These are phyloP conservation scores for Fusarium stilboides DNA, from an alignment of 2,329 filamentous ascomycete species.

Conservation along the genomic window DNA sequence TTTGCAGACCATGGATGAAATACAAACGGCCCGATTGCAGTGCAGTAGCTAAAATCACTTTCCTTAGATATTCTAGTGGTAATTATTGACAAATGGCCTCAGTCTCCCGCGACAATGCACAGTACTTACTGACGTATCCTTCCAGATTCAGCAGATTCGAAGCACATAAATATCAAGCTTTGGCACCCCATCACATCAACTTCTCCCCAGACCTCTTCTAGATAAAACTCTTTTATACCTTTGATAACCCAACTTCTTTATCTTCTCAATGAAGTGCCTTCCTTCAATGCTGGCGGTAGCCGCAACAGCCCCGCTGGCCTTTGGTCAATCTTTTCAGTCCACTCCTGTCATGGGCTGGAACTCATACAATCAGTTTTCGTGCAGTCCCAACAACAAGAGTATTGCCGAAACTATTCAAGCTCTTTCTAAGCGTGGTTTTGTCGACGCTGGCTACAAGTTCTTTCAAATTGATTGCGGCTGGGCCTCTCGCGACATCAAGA, in stretches of 20 bases:
- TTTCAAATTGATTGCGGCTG: slow-evolving; percentile 5
- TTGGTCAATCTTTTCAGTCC: background rate
- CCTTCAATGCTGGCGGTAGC: background rate
- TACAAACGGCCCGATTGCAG: background rate
- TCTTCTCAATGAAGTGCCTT: background rate
- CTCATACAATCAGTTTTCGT: slow-evolving; percentile 5
- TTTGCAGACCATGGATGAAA: background rate
- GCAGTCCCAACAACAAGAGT: slow-evolving; percentile 1
- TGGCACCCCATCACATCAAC: no score
- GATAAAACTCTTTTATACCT: background rate
- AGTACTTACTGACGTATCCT: background rate
- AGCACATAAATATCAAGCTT: background rate
- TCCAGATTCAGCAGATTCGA: background rate
- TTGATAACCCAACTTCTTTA: background rate
- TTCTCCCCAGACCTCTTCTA: background rate
- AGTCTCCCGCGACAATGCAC: background rate
- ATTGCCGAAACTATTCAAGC: background rate
- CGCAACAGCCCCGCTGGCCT: background rate
- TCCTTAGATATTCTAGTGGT: background rate
- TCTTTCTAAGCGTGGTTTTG: background rate
- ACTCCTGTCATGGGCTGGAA: slow-evolving; percentile 7
- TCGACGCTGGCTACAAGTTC: slow-evolving; percentile 4
- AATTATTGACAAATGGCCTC: background rate
- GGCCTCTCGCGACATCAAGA: background rate
- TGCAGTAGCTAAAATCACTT: rapidly evolving